Percentiles rank a stretch among this genome's conserved stretches.
phyloP scores from a whole-genome alignment of 805 yeast species.

The Wickerhamomyces kurtzmanii region DNA sequence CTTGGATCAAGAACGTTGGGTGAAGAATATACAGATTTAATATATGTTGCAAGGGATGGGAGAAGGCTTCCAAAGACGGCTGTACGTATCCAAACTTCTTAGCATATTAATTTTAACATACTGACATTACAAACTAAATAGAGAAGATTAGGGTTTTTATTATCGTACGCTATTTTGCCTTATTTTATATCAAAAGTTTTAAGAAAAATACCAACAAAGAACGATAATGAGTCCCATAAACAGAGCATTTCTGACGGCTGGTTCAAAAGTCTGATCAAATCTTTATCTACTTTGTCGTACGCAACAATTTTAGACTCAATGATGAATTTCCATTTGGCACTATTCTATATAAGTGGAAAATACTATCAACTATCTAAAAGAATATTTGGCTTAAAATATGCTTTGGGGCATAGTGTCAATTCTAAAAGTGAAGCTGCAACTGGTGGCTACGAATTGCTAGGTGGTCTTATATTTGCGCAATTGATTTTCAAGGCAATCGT shows the following conservation, averaged over 20 bases:
- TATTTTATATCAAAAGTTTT: constrained; percentile 27
- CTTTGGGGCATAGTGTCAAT: constrained; percentile 52
- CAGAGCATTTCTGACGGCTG: background rate
- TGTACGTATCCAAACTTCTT: background rate
- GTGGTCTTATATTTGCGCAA: constrained; percentile 48
- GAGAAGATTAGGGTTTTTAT: constrained; percentile 47
- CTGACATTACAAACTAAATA: too few relatives aligned
- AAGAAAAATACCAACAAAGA: constrained; percentile 6
- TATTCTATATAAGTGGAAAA: constrained; percentile 76
- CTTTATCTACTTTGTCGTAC: constrained; percentile 24
- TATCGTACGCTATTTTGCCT: constrained; percentile 57
- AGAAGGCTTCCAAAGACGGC: constrained; percentile 31
- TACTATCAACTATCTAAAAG: constrained; percentile 76
- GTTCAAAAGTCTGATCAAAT: constrained; percentile 3
- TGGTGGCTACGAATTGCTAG: constrained; percentile 72
- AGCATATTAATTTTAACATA: background rate
- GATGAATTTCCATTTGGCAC: constrained; percentile 63
- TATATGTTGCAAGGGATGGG: constrained; percentile 51
- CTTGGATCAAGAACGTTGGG: constrained; percentile 79
- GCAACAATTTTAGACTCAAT: constrained; percentile 38
- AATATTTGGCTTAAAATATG: constrained; percentile 72
- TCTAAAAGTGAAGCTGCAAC: constrained; percentile 25
- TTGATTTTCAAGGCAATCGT: constrained; percentile 28
- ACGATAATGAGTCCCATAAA: constrained; percentile 3
- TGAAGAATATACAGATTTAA: constrained; percentile 84